Evolutionary conservation across 2,329 filamentous ascomycete genomes (phyloP).

Genomic region (Didymella lethalis): DNA sequence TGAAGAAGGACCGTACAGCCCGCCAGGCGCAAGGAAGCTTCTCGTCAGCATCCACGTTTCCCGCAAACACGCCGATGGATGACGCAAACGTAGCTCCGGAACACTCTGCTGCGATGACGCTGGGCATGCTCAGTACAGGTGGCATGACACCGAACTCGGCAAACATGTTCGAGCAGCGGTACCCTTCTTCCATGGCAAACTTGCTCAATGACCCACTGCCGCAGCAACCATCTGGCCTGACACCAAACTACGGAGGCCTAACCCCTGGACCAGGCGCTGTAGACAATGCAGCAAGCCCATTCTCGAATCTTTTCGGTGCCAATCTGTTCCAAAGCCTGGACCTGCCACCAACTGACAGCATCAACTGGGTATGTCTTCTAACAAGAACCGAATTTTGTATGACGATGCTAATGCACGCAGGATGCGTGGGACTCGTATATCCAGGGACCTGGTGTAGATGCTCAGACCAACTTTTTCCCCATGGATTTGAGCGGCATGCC

Average conservation of each 20-base stretch:
- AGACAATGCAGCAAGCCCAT: slow-evolving; percentile 59
- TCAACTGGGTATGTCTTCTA: slow-evolving; percentile 67
- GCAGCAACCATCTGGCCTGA: slow-evolving; percentile 42
- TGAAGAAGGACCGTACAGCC: slow-evolving; percentile 62
- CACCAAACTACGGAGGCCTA: slow-evolving; percentile 47
- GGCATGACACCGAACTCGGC: slow-evolving; percentile 62
- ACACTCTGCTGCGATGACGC: slow-evolving; percentile 72
- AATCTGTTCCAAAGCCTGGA: slow-evolving; percentile 62
- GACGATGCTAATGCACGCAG: slow-evolving; percentile 27
- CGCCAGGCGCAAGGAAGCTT: slow-evolving; percentile 43
- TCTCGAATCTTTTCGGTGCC: slow-evolving; percentile 63
- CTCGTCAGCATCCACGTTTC: slow-evolving; percentile 42
- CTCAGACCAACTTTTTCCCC: slow-evolving; percentile 54
- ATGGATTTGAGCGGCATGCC: slow-evolving; percentile 51
- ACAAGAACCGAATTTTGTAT: neutral
- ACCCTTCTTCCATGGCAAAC: slow-evolving; percentile 51
- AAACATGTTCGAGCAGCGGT: slow-evolving; percentile 52
- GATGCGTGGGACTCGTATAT: slow-evolving; percentile 75
- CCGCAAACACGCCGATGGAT: slow-evolving; percentile 49
- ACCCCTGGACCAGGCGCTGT: slow-evolving; percentile 40
- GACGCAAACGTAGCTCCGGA: slow-evolving; percentile 67
- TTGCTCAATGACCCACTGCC: slow-evolving; percentile 48
- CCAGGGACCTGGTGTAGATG: slow-evolving; percentile 62
- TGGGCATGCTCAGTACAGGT: slow-evolving; percentile 72
- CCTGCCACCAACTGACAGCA: slow-evolving; percentile 58